A percentile compares a stretch with the other conserved stretches of the same genome.
Conservation (phyloP, 1,284 basidiomycete genomes). For the Sporisorium exsertum region DNA sequence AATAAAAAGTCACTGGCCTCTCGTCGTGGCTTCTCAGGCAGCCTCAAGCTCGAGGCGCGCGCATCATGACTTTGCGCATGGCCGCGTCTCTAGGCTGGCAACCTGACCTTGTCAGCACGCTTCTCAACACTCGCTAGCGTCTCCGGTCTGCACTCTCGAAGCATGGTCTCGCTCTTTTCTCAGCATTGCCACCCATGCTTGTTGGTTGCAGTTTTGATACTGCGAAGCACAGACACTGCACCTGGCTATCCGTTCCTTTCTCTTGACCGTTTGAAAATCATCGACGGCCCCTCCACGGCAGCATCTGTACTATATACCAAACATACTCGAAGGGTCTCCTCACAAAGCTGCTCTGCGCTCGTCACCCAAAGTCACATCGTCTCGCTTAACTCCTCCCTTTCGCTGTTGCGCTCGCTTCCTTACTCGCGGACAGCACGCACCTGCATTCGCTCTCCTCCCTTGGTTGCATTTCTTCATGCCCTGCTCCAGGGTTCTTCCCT, state of each 20-base stretch:
- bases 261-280: background rate
- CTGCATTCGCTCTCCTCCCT: background rate
- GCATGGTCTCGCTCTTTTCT: background rate
- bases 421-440: background rate
- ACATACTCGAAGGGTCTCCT: conserved; percentile 34
- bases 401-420: background rate
- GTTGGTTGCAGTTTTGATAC: background rate
- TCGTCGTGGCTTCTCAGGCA: conserved; percentile 48
- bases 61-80: conserved; percentile 8
- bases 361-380: background rate
- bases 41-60: conserved; percentile 29
- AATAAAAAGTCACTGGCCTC: conserved; percentile 31
- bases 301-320: conserved; percentile 30
- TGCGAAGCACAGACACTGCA: background rate
- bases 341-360: conserved; percentile 1
- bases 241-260: background rate
- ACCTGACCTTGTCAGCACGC: conserved; percentile 10
- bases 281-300: conserved; percentile 18
- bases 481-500: background rate
- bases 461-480: background rate
- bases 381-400: background rate
- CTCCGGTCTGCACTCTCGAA: background rate
- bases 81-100: background rate
- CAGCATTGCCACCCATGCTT: background rate
- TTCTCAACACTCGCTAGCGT: conserved; percentile 26